These are phyloP conservation scores for Echria macrotheca DNA, from an alignment of 495 filamentous ascomycete species.

Conservation along the genomic window DNA sequence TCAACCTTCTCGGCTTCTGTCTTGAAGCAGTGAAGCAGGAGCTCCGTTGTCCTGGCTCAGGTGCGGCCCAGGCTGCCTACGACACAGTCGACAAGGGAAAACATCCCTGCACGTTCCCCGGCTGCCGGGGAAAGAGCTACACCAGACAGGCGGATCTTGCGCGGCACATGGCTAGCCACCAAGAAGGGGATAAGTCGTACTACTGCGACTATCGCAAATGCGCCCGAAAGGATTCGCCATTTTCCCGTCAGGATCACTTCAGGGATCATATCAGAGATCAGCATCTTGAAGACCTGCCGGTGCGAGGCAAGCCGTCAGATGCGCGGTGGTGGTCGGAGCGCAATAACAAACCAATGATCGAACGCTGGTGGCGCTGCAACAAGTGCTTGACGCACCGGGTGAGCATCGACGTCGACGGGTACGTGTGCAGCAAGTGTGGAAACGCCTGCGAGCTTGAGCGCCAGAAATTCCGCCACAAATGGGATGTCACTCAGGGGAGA, in stretches of 20 bases:
- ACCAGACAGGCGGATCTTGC: slow-evolving; percentile 43
- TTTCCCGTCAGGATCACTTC: slow-evolving; percentile 41
- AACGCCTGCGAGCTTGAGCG: slow-evolving; percentile 34
- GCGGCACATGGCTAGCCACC: slow-evolving; percentile 41
- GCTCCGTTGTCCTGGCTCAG: no score
- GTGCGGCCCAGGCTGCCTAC: no score
- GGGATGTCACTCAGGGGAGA: not conserved
- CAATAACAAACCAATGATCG: slow-evolving; percentile 16
- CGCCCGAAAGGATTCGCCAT: slow-evolving; percentile 29
- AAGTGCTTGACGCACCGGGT: slow-evolving; percentile 37
- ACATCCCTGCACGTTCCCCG: slow-evolving; percentile 24
- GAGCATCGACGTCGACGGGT: slow-evolving; percentile 27
- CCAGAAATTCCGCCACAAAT: slow-evolving; percentile 15
- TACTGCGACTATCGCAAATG: slow-evolving; percentile 40
- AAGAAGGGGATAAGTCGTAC: slow-evolving; percentile 33
- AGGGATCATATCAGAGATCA: slow-evolving; percentile 46
- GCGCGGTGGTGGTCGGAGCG: slow-evolving; percentile 19
- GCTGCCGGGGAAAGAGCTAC: slow-evolving; percentile 33
- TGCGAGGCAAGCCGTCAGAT: slow-evolving; percentile 20
- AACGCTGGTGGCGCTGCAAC: slow-evolving; percentile 45
- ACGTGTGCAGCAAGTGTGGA: slow-evolving; percentile 37
- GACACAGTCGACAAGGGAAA: slow-evolving; percentile 6
- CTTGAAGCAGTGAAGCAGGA: no score
- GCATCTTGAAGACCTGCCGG: slow-evolving; percentile 46
- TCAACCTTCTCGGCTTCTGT: no score